phyloP scores from a whole-genome alignment of 805 yeast genomes.

The Cyberlindnera veronae region DNA sequence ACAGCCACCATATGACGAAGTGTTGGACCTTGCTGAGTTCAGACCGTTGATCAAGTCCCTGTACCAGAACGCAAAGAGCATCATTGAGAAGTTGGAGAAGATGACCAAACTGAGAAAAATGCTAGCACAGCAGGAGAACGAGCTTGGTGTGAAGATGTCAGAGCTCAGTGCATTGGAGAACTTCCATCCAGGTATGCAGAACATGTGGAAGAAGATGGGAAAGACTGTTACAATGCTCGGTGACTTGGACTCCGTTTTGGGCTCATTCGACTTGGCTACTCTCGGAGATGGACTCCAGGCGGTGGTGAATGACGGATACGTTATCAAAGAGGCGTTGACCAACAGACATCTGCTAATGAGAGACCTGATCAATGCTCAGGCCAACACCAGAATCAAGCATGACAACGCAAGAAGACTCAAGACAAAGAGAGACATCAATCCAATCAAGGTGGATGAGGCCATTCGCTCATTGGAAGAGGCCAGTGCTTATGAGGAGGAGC shows the following conservation, averaged over 20 bases:
- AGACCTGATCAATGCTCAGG: slow-evolving; percentile 77
- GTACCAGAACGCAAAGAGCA: slow-evolving; percentile 53
- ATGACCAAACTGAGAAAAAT: slow-evolving; percentile 41
- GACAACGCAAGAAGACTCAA: slow-evolving; percentile 68
- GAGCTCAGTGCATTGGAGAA: slow-evolving; percentile 44
- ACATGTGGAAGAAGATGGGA: slow-evolving; percentile 74
- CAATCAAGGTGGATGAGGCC: slow-evolving; percentile 88
- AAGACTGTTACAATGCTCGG: slow-evolving; percentile 67
- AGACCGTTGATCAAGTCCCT: slow-evolving; percentile 82
- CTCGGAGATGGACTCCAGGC: slow-evolving; percentile 71
- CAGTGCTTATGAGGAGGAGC: slow-evolving; percentile 66
- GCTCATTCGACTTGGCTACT: slow-evolving; percentile 67
- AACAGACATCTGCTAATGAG: slow-evolving; percentile 91
- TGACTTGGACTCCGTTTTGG: slow-evolving; percentile 70
- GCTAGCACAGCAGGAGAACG: slow-evolving; percentile 56
- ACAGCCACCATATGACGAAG: slow-evolving; percentile 88
- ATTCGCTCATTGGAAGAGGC: slow-evolving; percentile 76
- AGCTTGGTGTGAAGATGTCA: slow-evolving; percentile 40
- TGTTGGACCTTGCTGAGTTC: slow-evolving; percentile 73
- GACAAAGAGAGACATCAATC: slow-evolving; percentile 71
- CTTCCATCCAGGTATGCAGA: slow-evolving; percentile 65
- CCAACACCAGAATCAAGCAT: slow-evolving; percentile 65
- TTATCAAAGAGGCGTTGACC: slow-evolving; percentile 88
- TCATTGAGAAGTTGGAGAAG: slow-evolving; percentile 54
- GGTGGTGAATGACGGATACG: slow-evolving; percentile 71